Evolutionary conservation across 192 early-diverging fungal genomes (phyloP), one percentile per base, ranked within the genome.

Genomic region (Coemansia sp.): DNA sequence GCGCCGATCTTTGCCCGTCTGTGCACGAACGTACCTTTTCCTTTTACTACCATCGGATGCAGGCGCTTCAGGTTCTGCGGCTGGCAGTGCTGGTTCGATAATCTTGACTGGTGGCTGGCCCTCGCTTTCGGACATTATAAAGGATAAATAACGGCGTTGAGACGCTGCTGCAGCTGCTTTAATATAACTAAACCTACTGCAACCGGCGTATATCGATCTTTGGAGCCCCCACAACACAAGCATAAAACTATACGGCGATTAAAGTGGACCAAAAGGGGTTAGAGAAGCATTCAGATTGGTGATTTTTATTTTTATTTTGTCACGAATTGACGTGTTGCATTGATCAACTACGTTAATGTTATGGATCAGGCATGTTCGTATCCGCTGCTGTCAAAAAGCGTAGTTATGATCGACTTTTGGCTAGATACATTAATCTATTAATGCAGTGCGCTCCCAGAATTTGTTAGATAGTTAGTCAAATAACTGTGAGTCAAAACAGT

Each of bases 1-100:
- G 56, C 73, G 78, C 2, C 78, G 62, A 8, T 81, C 78, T 55
- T 69, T 75, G 64, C 73, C 50, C 22, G 78, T 81, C 64, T 75
- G 69, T 7, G 49, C 73, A 24, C 72, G 73, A 49, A 72, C 63
- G 24, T 54, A 47, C 24, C 58, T 34, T 24, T 65, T 67, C 25
- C 52, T 56, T 19, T 49, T 58, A 12, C 51, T 23, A 7, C 34
- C 54, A 4, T 21, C 16, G 19, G 23, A 5, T 1, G 7, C 24
- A 10, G 60, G 14, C 9, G n/a, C 30, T 5, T 34, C 23, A 49
- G 49, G 9, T 18, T 22, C 47, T 25, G 41, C 26, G 34, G 27
- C 10, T 8, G 65, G 23, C 18, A 24, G 2, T 3, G 12, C 31
- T 47, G 56, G 7, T 22, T 9, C 28, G 18, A 25, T 7, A n/a